Conservation (phyloP, 176 grass and related monocot genomes). For the Pharus latifolius region DNA sequence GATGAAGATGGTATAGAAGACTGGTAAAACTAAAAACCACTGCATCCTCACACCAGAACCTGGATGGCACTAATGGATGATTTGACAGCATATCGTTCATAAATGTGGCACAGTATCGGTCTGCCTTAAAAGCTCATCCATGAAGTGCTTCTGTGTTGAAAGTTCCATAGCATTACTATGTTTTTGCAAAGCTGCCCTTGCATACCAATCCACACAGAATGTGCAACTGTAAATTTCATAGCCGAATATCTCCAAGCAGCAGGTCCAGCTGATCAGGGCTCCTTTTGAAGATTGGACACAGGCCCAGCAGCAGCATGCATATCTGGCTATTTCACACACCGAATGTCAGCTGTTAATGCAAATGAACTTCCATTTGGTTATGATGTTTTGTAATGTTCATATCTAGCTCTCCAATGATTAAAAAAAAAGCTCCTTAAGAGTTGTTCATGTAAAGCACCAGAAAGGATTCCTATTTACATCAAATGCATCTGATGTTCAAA, state of each 20-base stretch:
- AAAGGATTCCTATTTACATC: neutral
- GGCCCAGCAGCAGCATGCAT: neutral
- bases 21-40: conserved; percentile 32
- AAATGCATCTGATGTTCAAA: too few relatives aligned
- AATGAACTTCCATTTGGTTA: neutral
- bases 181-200: neutral
- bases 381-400: neutral
- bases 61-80: neutral
- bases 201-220: neutral
- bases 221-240: neutral
- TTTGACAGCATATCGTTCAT: neutral
- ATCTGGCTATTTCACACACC: too few relatives aligned
- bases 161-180: neutral
- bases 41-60: neutral
- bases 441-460: neutral
- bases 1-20: conserved; percentile 76
- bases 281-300: neutral
- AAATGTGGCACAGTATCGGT: neutral
- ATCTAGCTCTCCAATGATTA: neutral
- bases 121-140: neutral
- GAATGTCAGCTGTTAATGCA: neutral
- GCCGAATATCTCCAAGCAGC: neutral
- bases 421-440: neutral
- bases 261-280: neutral
- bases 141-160: neutral